Percentiles rank a stretch among this genome's conserved stretches.
These are phyloP conservation scores for Penicillium riverlandense DNA, from an alignment of 495 filamentous ascomycete genomes.

Conservation along the genomic window DNA sequence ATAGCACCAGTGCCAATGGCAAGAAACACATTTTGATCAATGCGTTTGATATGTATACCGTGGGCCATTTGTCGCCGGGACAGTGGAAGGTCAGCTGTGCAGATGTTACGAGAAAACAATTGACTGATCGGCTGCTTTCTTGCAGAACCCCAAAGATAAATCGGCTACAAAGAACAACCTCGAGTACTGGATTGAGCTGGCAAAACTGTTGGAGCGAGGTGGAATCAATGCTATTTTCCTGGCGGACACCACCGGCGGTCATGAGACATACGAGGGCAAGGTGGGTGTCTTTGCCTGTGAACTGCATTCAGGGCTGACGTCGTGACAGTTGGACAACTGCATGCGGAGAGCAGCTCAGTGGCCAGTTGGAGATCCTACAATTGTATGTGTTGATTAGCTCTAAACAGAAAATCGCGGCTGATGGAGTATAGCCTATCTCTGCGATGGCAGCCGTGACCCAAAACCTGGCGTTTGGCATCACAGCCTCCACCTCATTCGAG, in stretches of 20 bases:
- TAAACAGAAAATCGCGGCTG: not conserved
- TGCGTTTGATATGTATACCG: conserved; percentile 56
- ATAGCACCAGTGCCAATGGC: conserved; percentile 5
- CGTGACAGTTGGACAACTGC: conserved; percentile 27
- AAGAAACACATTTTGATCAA: conserved; percentile 59
- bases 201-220: conserved; percentile 51
- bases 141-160: conserved; percentile 46
- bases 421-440: conserved; percentile 27
- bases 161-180: conserved; percentile 49
- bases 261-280: conserved; percentile 51
- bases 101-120: not conserved
- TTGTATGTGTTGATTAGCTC: conserved; percentile 29
- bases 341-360: conserved; percentile 48
- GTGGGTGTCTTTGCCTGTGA: conserved; percentile 4
- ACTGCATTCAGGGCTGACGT: too few relatives aligned
- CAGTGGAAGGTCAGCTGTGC: conserved; percentile 47
- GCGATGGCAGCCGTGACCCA: conserved; percentile 45
- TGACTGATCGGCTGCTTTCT: not conserved
- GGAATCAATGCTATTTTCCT: conserved; percentile 55
- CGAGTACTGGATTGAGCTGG: conserved; percentile 53
- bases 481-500: conserved; percentile 50
- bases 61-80: conserved; percentile 58
- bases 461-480: conserved; percentile 40
- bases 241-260: conserved; percentile 53
- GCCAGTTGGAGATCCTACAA: conserved; percentile 49